phyloP scores from a whole-genome alignment of 805 yeast genomes.

The Kluyveromyces starmeri region DNA sequence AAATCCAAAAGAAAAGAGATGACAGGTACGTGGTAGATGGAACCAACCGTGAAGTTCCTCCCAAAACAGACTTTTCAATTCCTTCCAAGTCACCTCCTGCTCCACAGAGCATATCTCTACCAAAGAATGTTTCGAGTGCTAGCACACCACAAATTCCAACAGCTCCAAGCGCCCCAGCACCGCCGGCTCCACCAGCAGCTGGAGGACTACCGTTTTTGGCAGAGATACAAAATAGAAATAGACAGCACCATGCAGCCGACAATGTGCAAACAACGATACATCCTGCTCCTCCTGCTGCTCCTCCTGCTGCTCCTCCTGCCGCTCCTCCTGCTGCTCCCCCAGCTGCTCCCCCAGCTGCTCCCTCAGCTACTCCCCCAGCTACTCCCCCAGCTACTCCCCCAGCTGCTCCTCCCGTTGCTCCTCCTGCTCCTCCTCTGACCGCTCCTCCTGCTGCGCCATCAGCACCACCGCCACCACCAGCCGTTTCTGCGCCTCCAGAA shows the following conservation, averaged over 20 bases:
- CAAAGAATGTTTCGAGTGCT: too few relatives aligned
- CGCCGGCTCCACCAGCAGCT: constrained; percentile 20
- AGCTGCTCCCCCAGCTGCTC: constrained; percentile 17
- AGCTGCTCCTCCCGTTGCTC: constrained; percentile 9
- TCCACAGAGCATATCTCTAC: constrained; percentile 8
- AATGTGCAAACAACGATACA: constrained; percentile 2
- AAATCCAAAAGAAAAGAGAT: constrained; percentile 41
- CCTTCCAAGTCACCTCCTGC: constrained; percentile 14
- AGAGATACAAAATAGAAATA: constrained; percentile 47
- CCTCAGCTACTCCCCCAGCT: constrained; percentile 10
- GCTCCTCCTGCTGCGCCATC: constrained; percentile 14
- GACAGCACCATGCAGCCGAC: constrained; percentile 43
- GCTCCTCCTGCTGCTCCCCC: constrained; percentile 14
- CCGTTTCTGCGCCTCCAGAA: constrained; percentile 6
- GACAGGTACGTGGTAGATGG: constrained; percentile 37
- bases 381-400: constrained; percentile 7
- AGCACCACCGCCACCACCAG: constrained; percentile 10
- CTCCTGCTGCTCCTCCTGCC: constrained; percentile 16
- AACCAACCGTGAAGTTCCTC: constrained; percentile 17
- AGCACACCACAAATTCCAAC: constrained; percentile 21
- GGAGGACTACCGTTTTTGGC: constrained; percentile 44
- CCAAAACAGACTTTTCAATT: constrained; percentile 8
- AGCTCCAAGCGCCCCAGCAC: constrained; percentile 19
- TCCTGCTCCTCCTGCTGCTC: constrained; percentile 22
- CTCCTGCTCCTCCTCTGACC: constrained; percentile 14